Evolutionary conservation across 2,329 filamentous ascomycete genomes (phyloP), one percentile per base, ranked within the genome.

Genomic region (Pseudogymnoascus sp.): DNA sequence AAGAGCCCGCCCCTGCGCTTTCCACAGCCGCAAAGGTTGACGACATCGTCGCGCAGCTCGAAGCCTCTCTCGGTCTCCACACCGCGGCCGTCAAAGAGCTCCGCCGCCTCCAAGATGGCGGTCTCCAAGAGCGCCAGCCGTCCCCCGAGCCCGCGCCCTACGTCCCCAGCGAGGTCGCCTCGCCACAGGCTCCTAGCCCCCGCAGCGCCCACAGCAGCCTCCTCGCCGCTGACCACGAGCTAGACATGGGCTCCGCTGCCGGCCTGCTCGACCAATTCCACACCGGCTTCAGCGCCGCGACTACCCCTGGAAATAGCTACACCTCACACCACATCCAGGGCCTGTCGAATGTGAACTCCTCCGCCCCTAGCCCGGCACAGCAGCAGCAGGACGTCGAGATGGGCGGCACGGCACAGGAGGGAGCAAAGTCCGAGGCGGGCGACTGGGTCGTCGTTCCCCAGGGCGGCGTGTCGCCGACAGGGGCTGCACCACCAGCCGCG

Each of bases 361-460:
- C 59, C 11, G 56, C 38, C 40, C 28, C 62, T 12, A 53, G 33
- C 12, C 24, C 59, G 10, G 59, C 33, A n/a, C 56, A 64, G 22
- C 66, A 70, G 59, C 62, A 62, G 19, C 33, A 14, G n/a, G 60
- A 59, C 37, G 73, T 76, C 59, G 43, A 66, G 12, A 33, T 71
- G 5, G 70, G 77, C 40, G 74, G 75, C 53, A 75, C 78, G 41
- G 76, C 79, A 14, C 75, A 74, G 35, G 66, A 65, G 26, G 70
- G 70, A 33, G 73, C 74, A 12, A 80, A 79, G 16, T 79, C 82
- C 11, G 82, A 78, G 19, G 80, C 77, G 62, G 87, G 83, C 31
- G 89, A 92, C 66, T 92, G 89, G 89, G 86, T 91, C 3, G 87
- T 92, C 63, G 84, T 92, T 31, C 84, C 87, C 62, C 87, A 89